Base-by-base conservation (phyloP, 768 basidiomycete genomes). In the Suillus americanus region DNA sequence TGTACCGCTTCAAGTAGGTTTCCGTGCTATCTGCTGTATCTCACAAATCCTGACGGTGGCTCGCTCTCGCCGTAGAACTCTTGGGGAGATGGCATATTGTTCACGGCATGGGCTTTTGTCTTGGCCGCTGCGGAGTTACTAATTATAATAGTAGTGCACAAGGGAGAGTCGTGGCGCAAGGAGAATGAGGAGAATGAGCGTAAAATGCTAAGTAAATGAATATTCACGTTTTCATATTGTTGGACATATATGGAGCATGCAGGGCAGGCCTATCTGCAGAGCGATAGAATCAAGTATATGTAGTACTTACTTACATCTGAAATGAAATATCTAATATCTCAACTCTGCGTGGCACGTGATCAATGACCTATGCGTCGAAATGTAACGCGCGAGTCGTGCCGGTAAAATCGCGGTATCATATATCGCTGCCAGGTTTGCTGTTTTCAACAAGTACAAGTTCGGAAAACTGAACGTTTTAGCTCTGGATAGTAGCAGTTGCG, bases 21-120 rank as follows among this genome's bases (percentile, higher is more conserved):
- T 28, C 40, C 18, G 25, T 41, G 57, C 12, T 20, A 28, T 41
- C 14, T 13, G 38, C 16, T 20, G 1, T 28, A 41, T 40, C 13
- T 46, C 33, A 13, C 64, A 37, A 14, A 10, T 46, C 3, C 38
- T 55, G 38, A 64, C 55, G 40, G 20, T 38, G n/a, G 54, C 40
- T n/a, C 65, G 35, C 59, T 13, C 46, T 55, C 23, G 37, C 45
- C 67, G 10, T 68, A 92, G 83, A 81, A 88, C 63, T 79, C 83
- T 1, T 79, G 93, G 37, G 94, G 93, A 0, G 93, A 95, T 70
- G 93, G 93, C 72, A 82, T 92, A 73, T 79, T 90, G 64, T 95
- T 93, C 72, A 89, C 90, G 1, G 79, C 92, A 3, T 90, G 85
- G 77, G 79, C 81, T 0, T 82, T 82, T 0, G 37, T 94, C 0